Evolutionary conservation across 306 rosid genomes (phyloP), one percentile per base, ranked within the genome.

Genomic region (Crotalaria pallida): DNA sequence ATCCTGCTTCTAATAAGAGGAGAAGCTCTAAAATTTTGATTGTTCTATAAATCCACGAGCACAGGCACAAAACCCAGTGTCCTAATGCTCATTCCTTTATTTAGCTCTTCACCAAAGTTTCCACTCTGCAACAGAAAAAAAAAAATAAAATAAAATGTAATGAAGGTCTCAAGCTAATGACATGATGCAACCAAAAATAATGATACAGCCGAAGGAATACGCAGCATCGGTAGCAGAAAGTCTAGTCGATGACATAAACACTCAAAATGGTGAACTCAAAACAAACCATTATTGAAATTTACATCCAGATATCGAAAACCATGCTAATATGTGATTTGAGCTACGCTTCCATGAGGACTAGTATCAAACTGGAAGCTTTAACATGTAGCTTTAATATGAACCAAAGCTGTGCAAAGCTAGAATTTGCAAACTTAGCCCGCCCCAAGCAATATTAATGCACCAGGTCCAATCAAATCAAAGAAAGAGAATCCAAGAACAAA

Each of bases 81-180:
- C 22, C 0, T 19, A 6, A 63, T 45, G 69, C 80, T 78, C 80
- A 58, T 44, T 65, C 71, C 73, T 47, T 55, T 56, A 27, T 63
- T 71, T 21, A 15, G 62, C 65, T 72, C 78, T 66, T 85, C 83
- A 90, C 79, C 81, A 67, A 13, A 86, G 74, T 73, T 90, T 88
- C 97, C 98, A 93, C 13, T 85, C 98, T 93, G 91, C 83, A 84
- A n/a, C 56, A 75, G 26, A 41, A n/a, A n/a, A n/a, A n/a, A n/a
- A n/a, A n/a, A n/a, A n/a, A n/a, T n/a, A n/a, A n/a, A n/a, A n/a
- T n/a, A 51, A 69, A 3, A 74, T 17, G 16, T 16, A 34, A 72
- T 31, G 7, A 27, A 50, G 15, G 21, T 11, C 45, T 70, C 27
- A 60, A 17, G 18, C 21, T 52, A 66, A 19, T 73, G 3, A 60